Conservation (phyloP, 805 yeast species). For the Yarrowia keelungensis region DNA sequence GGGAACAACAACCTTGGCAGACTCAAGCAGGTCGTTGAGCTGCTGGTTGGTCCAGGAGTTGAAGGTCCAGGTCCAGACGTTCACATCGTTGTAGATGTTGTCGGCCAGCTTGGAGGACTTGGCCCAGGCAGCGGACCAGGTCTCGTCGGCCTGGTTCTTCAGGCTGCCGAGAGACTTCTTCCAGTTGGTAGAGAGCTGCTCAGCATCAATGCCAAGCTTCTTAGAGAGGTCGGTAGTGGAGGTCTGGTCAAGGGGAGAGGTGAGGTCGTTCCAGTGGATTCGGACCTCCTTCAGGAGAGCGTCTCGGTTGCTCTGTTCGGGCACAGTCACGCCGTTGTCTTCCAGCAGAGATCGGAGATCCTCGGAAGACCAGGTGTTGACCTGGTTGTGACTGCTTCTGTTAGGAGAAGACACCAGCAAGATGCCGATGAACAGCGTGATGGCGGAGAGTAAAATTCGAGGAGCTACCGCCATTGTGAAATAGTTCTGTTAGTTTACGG, state of each 20-base stretch:
- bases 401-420: constrained; percentile 32
- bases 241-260: constrained; percentile 37
- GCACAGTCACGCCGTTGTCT: constrained; percentile 35
- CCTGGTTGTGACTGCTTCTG: constrained; percentile 16
- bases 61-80: constrained; percentile 36
- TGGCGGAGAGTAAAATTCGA: constrained; percentile 31
- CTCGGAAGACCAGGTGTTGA: constrained; percentile 26
- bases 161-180: constrained; percentile 18
- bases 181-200: constrained; percentile 36
- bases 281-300: constrained; percentile 32
- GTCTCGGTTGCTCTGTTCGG: constrained; percentile 24
- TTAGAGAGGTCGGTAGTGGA: constrained; percentile 14
- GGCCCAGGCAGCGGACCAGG: constrained; percentile 39
- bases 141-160: constrained; percentile 37
- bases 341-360: constrained; percentile 35
- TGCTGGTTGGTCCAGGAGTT: constrained; percentile 31
- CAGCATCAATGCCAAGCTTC: constrained; percentile 21
- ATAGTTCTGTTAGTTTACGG: neutral
- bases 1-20: constrained; percentile 25
- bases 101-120: constrained; percentile 35
- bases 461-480: constrained; percentile 38
- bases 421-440: constrained; percentile 38
- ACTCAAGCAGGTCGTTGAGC: constrained; percentile 30
- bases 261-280: constrained; percentile 38
- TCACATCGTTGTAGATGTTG: constrained; percentile 27